Percentiles rank a stretch among this genome's conserved stretches.
These are phyloP conservation scores for Neurospora sp. DNA, from an alignment of 495 filamentous ascomycete genomes.

Conservation along the genomic window DNA sequence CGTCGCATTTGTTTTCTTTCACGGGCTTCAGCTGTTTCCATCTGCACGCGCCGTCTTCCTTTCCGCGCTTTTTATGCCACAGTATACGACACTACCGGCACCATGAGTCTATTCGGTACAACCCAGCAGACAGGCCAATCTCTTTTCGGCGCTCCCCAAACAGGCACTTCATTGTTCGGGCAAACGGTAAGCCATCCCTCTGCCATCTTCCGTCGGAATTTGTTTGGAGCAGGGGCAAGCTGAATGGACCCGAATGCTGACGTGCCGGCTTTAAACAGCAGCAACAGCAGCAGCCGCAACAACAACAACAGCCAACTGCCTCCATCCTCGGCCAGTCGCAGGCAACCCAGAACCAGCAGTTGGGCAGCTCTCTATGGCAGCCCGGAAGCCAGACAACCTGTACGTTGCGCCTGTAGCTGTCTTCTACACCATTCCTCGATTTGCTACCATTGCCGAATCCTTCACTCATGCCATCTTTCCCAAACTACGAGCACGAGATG, in stretches of 20 bases:
- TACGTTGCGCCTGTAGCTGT: constrained; percentile 15
- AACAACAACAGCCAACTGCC: constrained; percentile 18
- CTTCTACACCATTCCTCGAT: neutral
- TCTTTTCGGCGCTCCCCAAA: neutral
- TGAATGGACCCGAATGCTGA: neutral
- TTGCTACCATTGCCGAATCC: neutral
- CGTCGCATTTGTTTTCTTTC: neutral
- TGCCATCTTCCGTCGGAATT: neutral
- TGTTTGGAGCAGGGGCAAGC: neutral
- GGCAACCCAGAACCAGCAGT: constrained; percentile 21
- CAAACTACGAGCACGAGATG: neutral
- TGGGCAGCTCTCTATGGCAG: constrained; percentile 37
- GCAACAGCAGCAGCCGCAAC: constrained; percentile 25
- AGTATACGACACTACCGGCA: neutral
- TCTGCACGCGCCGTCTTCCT: neutral
- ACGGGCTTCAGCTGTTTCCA: neutral
- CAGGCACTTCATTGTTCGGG: neutral
- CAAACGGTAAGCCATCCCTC: neutral
- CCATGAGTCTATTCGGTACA: neutral
- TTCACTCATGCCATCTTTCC: neutral
- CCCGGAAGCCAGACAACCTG: constrained; percentile 33
- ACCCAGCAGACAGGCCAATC: neutral
- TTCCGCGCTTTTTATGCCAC: neutral
- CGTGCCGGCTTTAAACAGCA: constrained; percentile 11
- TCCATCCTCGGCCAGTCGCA: constrained; percentile 23